phyloP scores from a whole-genome alignment of 169 alveolate genomes.

The Theileria orientalis region DNA sequence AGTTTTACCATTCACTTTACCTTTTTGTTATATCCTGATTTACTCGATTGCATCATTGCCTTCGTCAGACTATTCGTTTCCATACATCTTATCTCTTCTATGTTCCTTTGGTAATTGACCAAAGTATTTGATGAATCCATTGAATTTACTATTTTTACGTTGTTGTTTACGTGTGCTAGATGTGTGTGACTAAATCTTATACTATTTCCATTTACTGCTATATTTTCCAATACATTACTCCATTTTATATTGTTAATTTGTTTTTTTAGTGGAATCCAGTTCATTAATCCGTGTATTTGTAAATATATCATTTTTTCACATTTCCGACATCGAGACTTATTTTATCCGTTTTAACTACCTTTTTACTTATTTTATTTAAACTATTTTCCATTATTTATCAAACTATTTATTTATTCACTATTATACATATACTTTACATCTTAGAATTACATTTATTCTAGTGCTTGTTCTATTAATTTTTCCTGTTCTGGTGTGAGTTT shows the following conservation, averaged over 20 bases:
- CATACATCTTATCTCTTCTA: slow-evolving; percentile 6
- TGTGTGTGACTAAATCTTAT: slow-evolving; percentile 1
- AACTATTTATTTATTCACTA: no score
- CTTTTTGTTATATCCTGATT: slow-evolving; percentile 19
- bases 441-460: slow-evolving; percentile 19
- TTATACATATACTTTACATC: no score
- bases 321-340: no score
- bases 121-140: not conserved
- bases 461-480: slow-evolving; percentile 67
- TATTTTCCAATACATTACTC: not conserved
- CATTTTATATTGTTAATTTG: not conserved
- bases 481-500: slow-evolving; percentile 68
- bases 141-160: not conserved
- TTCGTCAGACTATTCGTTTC: slow-evolving; percentile 15
- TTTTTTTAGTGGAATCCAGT: not conserved
- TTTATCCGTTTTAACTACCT: no score
- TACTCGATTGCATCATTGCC: slow-evolving; percentile 33
- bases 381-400: no score
- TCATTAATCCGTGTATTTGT: not conserved
- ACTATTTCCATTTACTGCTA: not conserved
- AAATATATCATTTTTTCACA: not conserved
- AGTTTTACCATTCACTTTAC: not conserved
- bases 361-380: no score
- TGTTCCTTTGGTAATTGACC: slow-evolving; percentile 12
- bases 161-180: not conserved